These are phyloP conservation scores for Terfezia claveryi DNA, from an alignment of 495 filamentous ascomycete genomes.

Conservation along the genomic window DNA sequence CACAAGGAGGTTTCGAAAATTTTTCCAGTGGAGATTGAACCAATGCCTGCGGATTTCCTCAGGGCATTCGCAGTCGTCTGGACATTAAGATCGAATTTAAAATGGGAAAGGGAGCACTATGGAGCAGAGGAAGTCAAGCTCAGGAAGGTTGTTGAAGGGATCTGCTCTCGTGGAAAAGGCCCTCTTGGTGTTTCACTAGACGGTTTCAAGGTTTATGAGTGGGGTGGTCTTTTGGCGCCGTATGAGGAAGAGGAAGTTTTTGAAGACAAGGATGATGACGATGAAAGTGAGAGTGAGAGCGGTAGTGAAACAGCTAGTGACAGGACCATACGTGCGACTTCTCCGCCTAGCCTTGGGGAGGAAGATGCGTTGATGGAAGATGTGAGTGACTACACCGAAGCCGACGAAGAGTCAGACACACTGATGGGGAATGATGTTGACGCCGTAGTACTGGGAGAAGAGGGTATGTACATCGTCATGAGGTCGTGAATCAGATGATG, in stretches of 20 bases:
- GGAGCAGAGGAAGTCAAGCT: neutral
- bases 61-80: neutral
- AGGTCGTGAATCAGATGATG: neutral
- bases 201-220: neutral
- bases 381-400: neutral
- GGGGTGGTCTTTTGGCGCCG: neutral
- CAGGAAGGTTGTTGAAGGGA: neutral
- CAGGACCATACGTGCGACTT: neutral
- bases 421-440: neutral
- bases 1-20: neutral
- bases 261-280: neutral
- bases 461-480: neutral
- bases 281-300: neutral
- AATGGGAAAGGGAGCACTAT: neutral
- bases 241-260: neutral
- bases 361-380: neutral
- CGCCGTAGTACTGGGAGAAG: neutral
- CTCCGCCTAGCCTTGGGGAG: too few species aligned
- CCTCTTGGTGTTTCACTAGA: neutral
- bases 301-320: neutral
- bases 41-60: neutral
- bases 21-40: neutral
- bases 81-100: neutral
- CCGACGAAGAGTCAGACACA: neutral
- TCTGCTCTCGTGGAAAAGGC: neutral